Conservation (phyloP, 805 yeast species). For the Myxozyma mucilagina region DNA sequence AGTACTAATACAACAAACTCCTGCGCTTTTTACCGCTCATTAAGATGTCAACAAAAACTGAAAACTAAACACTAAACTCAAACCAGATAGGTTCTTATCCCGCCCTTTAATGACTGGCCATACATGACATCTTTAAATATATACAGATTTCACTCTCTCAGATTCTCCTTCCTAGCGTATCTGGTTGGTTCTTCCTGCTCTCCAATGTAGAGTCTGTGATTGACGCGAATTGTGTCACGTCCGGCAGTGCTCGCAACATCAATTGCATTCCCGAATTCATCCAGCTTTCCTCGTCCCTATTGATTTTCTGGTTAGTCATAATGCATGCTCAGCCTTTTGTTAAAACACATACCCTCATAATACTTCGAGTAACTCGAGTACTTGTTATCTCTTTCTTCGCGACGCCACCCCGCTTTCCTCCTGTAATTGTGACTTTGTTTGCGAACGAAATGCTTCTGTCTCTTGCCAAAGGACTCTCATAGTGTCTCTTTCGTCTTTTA, state of each 20-base stretch:
- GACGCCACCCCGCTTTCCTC: neutral
- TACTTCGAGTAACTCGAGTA: constrained; percentile 7
- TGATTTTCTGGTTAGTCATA: neutral
- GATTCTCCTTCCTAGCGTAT: constrained; percentile 20
- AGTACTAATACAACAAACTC: too few species aligned
- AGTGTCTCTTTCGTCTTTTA: constrained; percentile 17
- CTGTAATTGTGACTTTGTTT: neutral
- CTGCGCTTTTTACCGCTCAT: too few species aligned
- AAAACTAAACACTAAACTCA: too few species aligned
- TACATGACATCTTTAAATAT: neutral
- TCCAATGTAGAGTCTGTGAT: constrained; percentile 21
- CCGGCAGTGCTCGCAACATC: neutral
- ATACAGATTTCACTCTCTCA: neutral
- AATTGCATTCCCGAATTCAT: constrained; percentile 26
- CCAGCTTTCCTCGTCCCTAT: constrained; percentile 4
- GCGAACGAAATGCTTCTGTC: constrained; percentile 19
- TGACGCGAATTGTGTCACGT: constrained; percentile 19
- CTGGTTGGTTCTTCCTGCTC: constrained; percentile 27
- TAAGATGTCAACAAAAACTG: too few species aligned
- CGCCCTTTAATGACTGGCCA: too few species aligned
- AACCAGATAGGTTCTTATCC: too few species aligned
- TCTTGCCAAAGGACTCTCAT: constrained; percentile 24
- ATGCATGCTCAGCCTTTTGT: neutral
- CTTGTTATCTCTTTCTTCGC: neutral
- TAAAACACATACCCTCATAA: constrained; percentile 17